A percentile compares a stretch with the other conserved stretches of the same genome.
Conservation (phyloP, 257 asterid genomes). For the Solanum chiquidenum region DNA sequence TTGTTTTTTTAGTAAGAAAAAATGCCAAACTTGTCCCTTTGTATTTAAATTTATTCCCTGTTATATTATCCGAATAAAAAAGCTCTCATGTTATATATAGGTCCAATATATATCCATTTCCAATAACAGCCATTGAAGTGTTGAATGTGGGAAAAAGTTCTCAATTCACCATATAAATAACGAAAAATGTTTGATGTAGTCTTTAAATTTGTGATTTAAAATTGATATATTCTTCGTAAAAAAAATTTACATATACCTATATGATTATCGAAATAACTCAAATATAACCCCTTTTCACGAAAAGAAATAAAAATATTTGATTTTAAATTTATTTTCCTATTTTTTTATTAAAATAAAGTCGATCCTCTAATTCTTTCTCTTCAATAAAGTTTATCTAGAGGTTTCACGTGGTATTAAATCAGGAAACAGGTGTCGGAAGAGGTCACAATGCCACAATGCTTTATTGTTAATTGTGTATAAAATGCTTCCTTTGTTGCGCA, state of each 20-base stretch:
- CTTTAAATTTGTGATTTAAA: background rate
- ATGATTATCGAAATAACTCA: too few species aligned
- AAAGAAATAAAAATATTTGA: too few species aligned
- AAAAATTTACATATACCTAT: rapidly evolving
- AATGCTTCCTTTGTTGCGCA: slow-evolving; percentile 24
- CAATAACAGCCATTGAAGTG: background rate
- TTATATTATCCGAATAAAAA: background rate
- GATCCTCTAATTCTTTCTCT: background rate
- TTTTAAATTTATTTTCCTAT: background rate
- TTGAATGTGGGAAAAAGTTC: background rate
- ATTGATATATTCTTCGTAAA: too few species aligned
- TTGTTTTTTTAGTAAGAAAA: too few species aligned
- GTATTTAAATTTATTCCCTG: background rate
- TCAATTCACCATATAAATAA: background rate
- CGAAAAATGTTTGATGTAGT: background rate
- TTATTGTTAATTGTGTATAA: background rate
- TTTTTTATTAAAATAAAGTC: too few species aligned
- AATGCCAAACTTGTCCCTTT: too few species aligned
- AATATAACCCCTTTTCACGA: rapidly evolving
- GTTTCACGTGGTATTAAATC: background rate
- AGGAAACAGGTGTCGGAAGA: background rate
- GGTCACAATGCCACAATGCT: background rate
- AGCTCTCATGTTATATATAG: background rate
- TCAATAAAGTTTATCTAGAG: background rate
- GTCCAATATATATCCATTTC: background rate